phyloP scores from a whole-genome alignment of 495 filamentous ascomycete genomes.

The Penicillium argentinense region DNA sequence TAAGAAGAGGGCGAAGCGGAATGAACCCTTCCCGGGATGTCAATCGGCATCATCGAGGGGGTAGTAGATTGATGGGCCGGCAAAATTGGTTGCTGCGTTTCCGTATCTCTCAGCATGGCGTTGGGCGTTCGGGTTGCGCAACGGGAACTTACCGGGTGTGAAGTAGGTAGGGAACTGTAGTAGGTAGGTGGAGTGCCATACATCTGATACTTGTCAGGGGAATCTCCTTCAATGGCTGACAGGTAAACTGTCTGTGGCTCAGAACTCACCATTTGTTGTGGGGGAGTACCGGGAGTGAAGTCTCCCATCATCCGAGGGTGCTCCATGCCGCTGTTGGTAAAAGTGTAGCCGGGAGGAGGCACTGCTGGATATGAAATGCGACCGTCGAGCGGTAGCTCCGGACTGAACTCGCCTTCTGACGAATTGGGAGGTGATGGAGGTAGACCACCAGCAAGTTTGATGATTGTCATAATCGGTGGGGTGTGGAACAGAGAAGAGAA shows the following conservation, averaged over 20 bases:
- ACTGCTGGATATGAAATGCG: conserved; percentile 1
- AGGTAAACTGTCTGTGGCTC: too few species aligned
- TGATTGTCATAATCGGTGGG: conserved; percentile 4
- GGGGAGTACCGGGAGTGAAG: neutral
- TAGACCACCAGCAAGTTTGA: neutral
- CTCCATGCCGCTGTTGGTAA: neutral
- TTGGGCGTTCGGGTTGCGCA: neutral
- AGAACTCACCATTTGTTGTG: conserved; percentile 12
- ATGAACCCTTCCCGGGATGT: conserved; percentile 5
- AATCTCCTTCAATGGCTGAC: too few species aligned
- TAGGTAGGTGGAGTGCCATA: conserved; percentile 15
- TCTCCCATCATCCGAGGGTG: neutral
- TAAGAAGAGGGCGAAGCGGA: conserved; percentile 2
- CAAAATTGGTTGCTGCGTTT: conserved; percentile 5
- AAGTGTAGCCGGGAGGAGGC: too few species aligned
- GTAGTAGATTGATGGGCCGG: conserved; percentile 26
- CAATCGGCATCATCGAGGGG: conserved; percentile 23
- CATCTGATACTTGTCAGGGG: neutral
- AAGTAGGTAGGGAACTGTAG: conserved; percentile 17
- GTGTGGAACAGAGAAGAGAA: neutral
- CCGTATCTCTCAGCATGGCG: neutral
- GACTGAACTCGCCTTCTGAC: conserved; percentile 5
- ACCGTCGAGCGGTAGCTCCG: neutral
- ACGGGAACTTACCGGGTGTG: conserved; percentile 14
- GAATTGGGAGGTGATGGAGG: conserved; percentile 17